phyloP scores from a whole-genome alignment of 305 asterid species.

The Fraxinus greggii region DNA sequence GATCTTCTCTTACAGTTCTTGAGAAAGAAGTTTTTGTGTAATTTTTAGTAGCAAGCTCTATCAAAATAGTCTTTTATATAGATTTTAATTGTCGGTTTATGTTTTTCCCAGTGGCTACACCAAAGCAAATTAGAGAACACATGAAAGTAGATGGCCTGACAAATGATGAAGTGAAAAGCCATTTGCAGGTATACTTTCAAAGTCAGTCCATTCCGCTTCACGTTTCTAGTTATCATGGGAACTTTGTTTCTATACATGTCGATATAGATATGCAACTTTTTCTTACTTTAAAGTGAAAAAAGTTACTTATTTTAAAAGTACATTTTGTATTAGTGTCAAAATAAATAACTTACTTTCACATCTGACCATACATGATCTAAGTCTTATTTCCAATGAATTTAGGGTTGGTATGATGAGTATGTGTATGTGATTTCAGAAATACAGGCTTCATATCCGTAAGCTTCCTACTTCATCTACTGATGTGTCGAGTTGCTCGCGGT shows the following conservation, averaged over 20 bases:
- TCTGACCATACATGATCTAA: not conserved
- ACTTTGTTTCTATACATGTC: not conserved
- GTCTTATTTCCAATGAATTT: not conserved
- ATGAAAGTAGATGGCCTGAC: constrained; percentile 5
- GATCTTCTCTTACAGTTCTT: not conserved
- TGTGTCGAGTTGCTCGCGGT: not conserved
- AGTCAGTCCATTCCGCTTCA: not conserved
- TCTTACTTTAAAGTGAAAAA: not conserved
- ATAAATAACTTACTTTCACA: not conserved
- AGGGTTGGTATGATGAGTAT: not conserved
- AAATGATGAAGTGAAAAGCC: constrained; percentile 14
- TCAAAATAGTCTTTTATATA: not conserved
- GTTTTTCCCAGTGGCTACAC: not conserved
- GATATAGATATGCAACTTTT: no score
- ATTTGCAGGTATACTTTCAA: not conserved
- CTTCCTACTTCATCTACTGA: not conserved
- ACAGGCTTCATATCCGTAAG: constrained; percentile 9
- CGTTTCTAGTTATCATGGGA: not conserved
- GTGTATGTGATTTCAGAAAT: constrained; percentile 4
- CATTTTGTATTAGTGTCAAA: not conserved
- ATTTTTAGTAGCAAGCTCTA: not conserved
- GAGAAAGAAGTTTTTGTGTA: not conserved
- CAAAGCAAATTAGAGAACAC: constrained; percentile 1
- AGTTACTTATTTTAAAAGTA: not conserved
- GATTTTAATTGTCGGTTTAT: not conserved